A percentile compares a stretch with the other conserved stretches of the same genome.
Evolutionary conservation across 1,284 basidiomycete genomes (phyloP).

Genomic region (Coniferiporia weirii): DNA sequence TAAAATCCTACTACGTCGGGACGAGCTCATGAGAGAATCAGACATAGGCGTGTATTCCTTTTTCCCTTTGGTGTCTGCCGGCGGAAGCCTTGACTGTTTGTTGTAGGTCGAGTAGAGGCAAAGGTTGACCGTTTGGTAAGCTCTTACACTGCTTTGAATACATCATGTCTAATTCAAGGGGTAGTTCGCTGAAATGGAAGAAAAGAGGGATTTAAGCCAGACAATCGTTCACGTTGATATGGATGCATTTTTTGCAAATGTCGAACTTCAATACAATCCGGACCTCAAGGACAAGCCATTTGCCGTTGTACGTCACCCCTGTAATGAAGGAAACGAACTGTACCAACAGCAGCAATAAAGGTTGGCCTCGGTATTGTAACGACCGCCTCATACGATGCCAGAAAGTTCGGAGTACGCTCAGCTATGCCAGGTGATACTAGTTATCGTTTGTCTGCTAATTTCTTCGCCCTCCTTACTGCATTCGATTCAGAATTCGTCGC

Average conservation of each 20-base stretch:
- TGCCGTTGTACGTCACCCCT: slow-evolving; percentile 49
- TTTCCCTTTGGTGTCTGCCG: background rate
- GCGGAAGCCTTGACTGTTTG: background rate
- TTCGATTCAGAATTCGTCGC: slow-evolving; percentile 70
- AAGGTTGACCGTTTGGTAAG: slow-evolving; percentile 47
- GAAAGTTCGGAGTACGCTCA: slow-evolving; percentile 82
- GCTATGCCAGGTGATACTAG: slow-evolving; percentile 74
- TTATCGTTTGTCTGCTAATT: background rate
- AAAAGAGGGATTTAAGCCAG: slow-evolving; percentile 74
- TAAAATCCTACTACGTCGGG: slow-evolving; percentile 56
- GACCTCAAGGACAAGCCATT: slow-evolving; percentile 82
- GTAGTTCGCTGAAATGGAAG: slow-evolving; percentile 75
- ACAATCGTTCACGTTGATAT: slow-evolving; percentile 85
- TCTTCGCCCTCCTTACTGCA: slow-evolving; percentile 3
- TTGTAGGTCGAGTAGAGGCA: slow-evolving; percentile 46
- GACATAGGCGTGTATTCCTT: slow-evolving; percentile 49
- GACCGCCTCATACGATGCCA: slow-evolving; percentile 89
- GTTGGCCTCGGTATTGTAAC: slow-evolving; percentile 74
- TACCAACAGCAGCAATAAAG: slow-evolving; percentile 30
- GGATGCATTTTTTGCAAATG: slow-evolving; percentile 74
- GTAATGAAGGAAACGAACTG: background rate
- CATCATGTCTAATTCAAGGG: background rate
- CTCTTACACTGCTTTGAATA: background rate
- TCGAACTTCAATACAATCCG: slow-evolving; percentile 79
- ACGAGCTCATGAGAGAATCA: slow-evolving; percentile 50